A percentile compares a stretch with the other conserved stretches of the same genome.
phyloP scores from a whole-genome alignment of 306 rosid species.

The Quercus aquifolioides region DNA sequence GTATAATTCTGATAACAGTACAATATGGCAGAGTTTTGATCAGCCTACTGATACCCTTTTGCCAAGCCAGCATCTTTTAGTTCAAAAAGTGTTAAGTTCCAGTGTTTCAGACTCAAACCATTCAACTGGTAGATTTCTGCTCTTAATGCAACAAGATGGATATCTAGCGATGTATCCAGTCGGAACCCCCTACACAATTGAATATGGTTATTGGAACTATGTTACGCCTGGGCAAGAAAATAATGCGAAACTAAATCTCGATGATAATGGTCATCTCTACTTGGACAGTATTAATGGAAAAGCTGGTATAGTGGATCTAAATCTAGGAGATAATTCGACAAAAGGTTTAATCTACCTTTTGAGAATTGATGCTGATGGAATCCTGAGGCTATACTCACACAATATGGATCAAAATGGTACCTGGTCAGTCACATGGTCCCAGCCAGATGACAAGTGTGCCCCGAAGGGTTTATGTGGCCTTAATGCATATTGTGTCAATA shows the following conservation, averaged over 20 bases:
- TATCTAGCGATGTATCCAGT: conserved; percentile 25
- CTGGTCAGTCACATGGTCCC: too few species aligned
- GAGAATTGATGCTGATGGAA: too few species aligned
- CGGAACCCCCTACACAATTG: background rate
- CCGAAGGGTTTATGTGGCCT: too few species aligned
- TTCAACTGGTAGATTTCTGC: conserved; percentile 18
- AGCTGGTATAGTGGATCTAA: background rate
- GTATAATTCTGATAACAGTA: background rate
- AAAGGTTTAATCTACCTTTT: too few species aligned
- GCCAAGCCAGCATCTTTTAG: conserved; percentile 10
- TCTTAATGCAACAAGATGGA: conserved; percentile 18
- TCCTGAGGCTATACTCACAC: too few species aligned
- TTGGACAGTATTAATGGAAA: background rate
- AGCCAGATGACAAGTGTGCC: too few species aligned
- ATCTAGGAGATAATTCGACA: background rate
- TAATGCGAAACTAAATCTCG: conserved; percentile 6
- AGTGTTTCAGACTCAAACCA: conserved; percentile 14
- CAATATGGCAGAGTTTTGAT: conserved; percentile 16
- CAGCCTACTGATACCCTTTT: conserved; percentile 28
- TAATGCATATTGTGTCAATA: too few species aligned
- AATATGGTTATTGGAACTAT: background rate
- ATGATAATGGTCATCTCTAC: too few species aligned
- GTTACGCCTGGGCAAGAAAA: fast-evolving
- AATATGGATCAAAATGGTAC: too few species aligned
- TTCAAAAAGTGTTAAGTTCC: background rate